Evolutionary conservation across 1,284 basidiomycete genomes (phyloP), one percentile per base, ranked within the genome.

Genomic region (Leccinum subrobustum): DNA sequence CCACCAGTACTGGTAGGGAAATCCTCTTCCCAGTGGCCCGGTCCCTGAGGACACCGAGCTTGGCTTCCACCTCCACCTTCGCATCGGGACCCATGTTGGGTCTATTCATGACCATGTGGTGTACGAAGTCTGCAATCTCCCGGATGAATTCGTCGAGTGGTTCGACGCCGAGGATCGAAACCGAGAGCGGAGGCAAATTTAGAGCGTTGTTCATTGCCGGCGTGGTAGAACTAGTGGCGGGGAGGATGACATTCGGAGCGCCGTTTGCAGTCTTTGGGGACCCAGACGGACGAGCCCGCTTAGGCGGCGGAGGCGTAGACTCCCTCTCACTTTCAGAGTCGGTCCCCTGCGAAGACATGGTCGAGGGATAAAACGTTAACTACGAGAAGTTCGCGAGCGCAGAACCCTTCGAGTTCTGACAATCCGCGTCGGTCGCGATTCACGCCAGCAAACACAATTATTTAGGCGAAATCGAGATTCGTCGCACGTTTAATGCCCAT

Each of bases 61-160:
- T 98, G 16, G 95, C 95, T 77, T 98, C 96, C 20, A 98, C 92
- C 81, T 97, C 86, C 6, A 89, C 79, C 31, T 76, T 79, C 25
- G 79, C 81, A 51, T 72, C 73, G 2, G 77, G 64, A 6, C 80
- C 76, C 56, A 78, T 65, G 63, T 85, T 80, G 2, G 84, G 81
- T 20, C 81, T 80, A 12, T 77, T 84, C 61, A 73, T 70, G 64
- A 92, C 85, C 77, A 81, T 85, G 68, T 86, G 85, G 74, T 91
- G 84, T 25, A 98, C 81, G 77, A 95, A 99, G 74, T 98, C 93
- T 25, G 93, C 95, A 52, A 99, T 83, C 68, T 93, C 89, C 69
- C 85, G 85, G 63, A 95, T 94, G 73, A 98, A 96, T 72, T 98
- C 96, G 76, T 98, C 96, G 44, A 95, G 78, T 3, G 96, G 95